Evolutionary conservation across 2,329 filamentous ascomycete species (phyloP).

Genomic region (Penicillium aurantiogriseum): DNA sequence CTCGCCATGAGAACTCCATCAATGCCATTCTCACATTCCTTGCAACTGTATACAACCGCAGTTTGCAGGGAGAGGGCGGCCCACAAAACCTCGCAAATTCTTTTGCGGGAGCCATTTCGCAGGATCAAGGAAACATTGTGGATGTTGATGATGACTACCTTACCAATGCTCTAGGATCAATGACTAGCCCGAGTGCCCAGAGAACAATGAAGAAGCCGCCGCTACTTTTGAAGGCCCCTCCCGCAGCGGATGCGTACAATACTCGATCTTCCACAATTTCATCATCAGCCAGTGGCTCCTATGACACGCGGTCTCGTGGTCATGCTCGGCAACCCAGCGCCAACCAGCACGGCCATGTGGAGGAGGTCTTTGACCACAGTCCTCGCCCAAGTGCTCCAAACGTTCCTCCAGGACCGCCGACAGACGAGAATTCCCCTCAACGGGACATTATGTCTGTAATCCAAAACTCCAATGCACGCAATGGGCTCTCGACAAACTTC

Average conservation of each 20-base stretch:
- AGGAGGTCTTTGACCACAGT: conserved; percentile 46
- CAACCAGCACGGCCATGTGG: conserved; percentile 39
- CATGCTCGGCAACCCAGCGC: conserved; percentile 34
- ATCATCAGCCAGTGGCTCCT: conserved; percentile 33
- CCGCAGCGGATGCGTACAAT: conserved; percentile 22
- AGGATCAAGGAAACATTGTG: conserved; percentile 60
- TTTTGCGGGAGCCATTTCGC: conserved; percentile 71
- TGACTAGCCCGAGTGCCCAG: conserved; percentile 37
- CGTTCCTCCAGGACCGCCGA: conserved; percentile 21
- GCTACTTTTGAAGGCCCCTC: conserved; percentile 48
- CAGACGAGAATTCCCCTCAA: conserved; percentile 31
- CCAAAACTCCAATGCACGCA: conserved; percentile 47
- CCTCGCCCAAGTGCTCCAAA: conserved; percentile 27
- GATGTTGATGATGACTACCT: conserved; percentile 58
- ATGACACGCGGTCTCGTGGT: conserved; percentile 31
- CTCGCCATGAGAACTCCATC: conserved; percentile 97
- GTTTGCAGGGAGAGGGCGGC: conserved; percentile 77
- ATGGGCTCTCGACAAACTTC: conserved; percentile 38
- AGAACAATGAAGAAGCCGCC: conserved; percentile 48
- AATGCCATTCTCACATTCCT: conserved; percentile 98
- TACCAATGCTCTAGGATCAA: conserved; percentile 37
- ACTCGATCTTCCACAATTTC: conserved; percentile 39
- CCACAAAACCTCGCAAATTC: conserved; percentile 79
- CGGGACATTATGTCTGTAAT: conserved; percentile 52
- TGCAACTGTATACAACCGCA: conserved; percentile 93